Conservation (phyloP, 148 eudicot species). For the Rhododendron ovatum region DNA sequence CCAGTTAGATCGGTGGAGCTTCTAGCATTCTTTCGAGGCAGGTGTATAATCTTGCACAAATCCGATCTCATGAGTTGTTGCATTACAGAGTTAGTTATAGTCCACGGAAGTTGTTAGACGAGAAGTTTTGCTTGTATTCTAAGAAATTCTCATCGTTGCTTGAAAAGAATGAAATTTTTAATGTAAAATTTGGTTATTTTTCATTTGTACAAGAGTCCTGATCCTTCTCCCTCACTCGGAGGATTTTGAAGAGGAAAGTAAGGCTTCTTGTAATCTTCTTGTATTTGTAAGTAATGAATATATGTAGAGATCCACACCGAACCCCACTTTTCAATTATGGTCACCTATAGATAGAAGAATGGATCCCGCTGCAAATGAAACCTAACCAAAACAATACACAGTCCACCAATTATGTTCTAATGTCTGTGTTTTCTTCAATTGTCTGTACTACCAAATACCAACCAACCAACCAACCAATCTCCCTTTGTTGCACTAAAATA, state of each 20-base stretch:
- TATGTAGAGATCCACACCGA: neutral
- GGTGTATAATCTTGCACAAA: neutral
- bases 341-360: neutral
- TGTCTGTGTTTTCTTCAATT: no score
- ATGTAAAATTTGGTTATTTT: neutral
- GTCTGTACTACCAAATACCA: neutral
- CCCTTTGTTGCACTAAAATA: no score
- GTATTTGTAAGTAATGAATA: neutral
- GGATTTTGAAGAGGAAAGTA: neutral
- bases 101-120: neutral
- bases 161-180: neutral
- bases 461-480: neutral
- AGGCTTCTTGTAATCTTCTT: neutral
- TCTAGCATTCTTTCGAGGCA: constrained; percentile 19
- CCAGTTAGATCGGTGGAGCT: constrained; percentile 90
- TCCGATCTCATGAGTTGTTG: neutral
- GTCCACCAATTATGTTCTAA: neutral
- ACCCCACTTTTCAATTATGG: neutral
- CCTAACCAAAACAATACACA: neutral
- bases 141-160: neutral
- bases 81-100: neutral
- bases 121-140: neutral
- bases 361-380: neutral
- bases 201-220: neutral
- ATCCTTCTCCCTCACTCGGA: neutral